These are phyloP conservation scores for Trametes coccinea DNA, from an alignment of 768 basidiomycete genomes.

Conservation along the genomic window DNA sequence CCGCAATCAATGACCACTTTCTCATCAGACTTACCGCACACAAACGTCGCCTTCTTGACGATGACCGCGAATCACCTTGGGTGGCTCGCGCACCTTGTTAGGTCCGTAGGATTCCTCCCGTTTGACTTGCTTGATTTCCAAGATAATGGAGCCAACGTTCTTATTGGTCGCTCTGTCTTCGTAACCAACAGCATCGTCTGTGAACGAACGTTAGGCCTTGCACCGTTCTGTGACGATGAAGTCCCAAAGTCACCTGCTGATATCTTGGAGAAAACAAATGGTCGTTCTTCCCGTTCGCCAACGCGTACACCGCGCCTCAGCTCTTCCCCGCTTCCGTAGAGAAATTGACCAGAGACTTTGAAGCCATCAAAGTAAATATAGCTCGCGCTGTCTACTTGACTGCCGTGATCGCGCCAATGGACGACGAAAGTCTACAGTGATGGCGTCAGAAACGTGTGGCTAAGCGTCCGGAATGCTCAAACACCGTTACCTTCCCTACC, in stretches of 20 bases:
- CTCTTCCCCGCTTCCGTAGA: conserved; percentile 56
- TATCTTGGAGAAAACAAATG: conserved; percentile 58
- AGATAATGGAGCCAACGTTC: conserved; percentile 52
- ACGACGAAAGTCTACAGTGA: conserved; percentile 52
- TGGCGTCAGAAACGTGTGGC: neutral
- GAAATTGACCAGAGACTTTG: conserved; percentile 60
- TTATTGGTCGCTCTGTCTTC: conserved; percentile 26
- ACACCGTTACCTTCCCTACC: conserved; percentile 49
- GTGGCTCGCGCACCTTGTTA: conserved; percentile 42
- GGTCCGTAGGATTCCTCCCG: conserved; percentile 37
- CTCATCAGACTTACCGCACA: conserved; percentile 42
- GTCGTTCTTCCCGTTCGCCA: conserved; percentile 50
- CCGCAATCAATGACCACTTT: too few species aligned
- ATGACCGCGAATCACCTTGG: conserved; percentile 37
- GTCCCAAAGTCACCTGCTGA: conserved; percentile 35
- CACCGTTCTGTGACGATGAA: neutral
- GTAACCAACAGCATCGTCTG: conserved; percentile 5
- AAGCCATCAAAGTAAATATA: conserved; percentile 69
- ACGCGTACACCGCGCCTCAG: conserved; percentile 56
- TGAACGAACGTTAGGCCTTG: neutral
- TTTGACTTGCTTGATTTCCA: conserved; percentile 47
- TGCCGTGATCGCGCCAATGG: conserved; percentile 64
- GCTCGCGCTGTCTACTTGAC: conserved; percentile 52
- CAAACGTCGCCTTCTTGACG: conserved; percentile 45
- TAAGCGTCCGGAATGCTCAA: neutral